phyloP scores from a whole-genome alignment of 2,329 filamentous ascomycete species.

The Leptographium lundbergii region DNA sequence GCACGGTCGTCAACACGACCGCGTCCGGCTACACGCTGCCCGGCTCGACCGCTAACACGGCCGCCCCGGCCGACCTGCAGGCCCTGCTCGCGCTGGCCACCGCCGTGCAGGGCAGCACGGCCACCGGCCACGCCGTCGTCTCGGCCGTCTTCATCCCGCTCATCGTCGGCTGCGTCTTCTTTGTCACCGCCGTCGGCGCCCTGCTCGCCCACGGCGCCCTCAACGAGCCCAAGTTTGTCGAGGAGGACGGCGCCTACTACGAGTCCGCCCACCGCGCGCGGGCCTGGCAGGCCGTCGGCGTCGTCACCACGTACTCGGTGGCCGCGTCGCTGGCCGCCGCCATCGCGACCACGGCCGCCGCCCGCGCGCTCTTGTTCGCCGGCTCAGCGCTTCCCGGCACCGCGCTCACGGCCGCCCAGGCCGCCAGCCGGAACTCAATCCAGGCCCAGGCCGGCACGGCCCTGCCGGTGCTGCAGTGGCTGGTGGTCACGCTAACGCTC shows the following conservation, averaged over 20 bases:
- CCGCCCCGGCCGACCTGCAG: slow-evolving; percentile 6
- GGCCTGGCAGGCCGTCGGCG: slow-evolving; percentile 3
- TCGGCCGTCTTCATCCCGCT: slow-evolving; percentile 9
- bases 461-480: slow-evolving; percentile 13
- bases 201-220: slow-evolving; percentile 2
- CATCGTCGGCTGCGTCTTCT: slow-evolving; percentile 8
- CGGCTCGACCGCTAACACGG: slow-evolving; percentile 3
- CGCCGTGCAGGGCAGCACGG: slow-evolving; percentile 7
- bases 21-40: slow-evolving; percentile 6
- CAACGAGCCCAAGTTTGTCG: neutral
- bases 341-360: slow-evolving; percentile 8
- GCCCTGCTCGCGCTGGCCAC: slow-evolving; percentile 7
- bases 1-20: neutral
- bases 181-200: slow-evolving; percentile 6
- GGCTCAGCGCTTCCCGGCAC: slow-evolving; percentile 8
- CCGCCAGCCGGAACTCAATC: neutral
- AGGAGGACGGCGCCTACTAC: neutral
- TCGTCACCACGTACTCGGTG: slow-evolving; percentile 9
- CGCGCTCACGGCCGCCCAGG: neutral
- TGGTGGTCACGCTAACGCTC: slow-evolving; percentile 10
- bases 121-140: slow-evolving; percentile 7
- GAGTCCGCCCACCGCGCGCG: neutral
- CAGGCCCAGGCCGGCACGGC: slow-evolving; percentile 6
- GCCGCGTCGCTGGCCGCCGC: slow-evolving; percentile 8
- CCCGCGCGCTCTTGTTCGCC: slow-evolving; percentile 12